Evolutionary conservation across 768 basidiomycete genomes (phyloP).

Genomic region (Macrolepiota albuminosa): DNA sequence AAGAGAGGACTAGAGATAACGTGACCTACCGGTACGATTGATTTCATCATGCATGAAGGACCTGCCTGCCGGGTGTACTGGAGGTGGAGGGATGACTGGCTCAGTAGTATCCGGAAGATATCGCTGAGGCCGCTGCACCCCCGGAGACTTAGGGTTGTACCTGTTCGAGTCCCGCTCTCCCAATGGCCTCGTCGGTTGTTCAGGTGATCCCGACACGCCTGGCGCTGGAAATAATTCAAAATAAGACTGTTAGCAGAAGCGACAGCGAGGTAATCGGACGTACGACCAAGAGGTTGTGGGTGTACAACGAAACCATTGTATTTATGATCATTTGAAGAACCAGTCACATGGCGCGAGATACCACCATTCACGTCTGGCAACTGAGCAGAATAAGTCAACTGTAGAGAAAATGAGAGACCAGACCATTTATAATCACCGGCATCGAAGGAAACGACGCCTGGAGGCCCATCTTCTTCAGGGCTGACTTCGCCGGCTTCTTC

Average conservation of each 20-base stretch:
- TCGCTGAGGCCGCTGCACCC: not conserved
- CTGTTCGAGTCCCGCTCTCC: slow-evolving; percentile 5
- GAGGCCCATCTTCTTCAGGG: not conserved
- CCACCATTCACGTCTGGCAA: not conserved
- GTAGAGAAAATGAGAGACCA: not conserved
- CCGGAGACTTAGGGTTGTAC: not conserved
- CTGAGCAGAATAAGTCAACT: not conserved
- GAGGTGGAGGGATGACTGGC: not conserved
- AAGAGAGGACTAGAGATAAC: not conserved
- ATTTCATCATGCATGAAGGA: slow-evolving; percentile 9
- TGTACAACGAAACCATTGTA: not conserved
- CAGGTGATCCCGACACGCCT: not conserved
- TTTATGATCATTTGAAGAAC: not conserved
- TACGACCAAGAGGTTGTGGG: slow-evolving; percentile 3
- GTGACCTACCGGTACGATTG: slow-evolving; percentile 9
- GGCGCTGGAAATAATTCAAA: not conserved
- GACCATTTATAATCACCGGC: not conserved
- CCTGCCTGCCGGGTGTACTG: slow-evolving; percentile 7
- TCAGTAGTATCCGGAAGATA: not conserved
- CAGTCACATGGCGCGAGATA: not conserved
- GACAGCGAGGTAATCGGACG: not conserved
- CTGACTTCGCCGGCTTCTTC: slow-evolving; percentile 4
- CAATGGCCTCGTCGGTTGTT: slow-evolving; percentile 8
- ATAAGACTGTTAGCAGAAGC: not conserved
- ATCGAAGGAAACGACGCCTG: not conserved